These are phyloP conservation scores for Erythrophleum fordii DNA, from an alignment of 306 rosid genomes.

Conservation along the genomic window DNA sequence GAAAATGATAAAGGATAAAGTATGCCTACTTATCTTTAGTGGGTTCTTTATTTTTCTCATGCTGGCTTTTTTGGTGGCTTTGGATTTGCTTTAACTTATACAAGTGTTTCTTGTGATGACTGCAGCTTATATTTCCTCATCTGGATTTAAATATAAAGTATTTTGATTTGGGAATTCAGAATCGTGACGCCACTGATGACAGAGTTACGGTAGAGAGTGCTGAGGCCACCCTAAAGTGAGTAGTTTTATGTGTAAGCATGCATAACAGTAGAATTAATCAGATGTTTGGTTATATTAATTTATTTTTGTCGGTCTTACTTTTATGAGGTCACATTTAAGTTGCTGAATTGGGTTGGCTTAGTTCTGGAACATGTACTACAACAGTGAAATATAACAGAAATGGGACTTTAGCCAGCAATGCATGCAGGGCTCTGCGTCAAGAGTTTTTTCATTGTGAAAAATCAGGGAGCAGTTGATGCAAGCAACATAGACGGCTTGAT, in stretches of 20 bases:
- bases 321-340: not conserved
- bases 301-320: not conserved
- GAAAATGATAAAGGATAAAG: slow-evolving; percentile 86
- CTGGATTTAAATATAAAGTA: slow-evolving; percentile 90
- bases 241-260: slow-evolving; percentile 21
- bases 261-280: not conserved
- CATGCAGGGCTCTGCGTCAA: not conserved
- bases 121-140: slow-evolving; percentile 92
- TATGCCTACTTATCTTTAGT: slow-evolving; percentile 33
- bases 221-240: slow-evolving; percentile 89
- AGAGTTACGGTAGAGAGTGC: slow-evolving; percentile 91
- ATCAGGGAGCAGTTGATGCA: not conserved
- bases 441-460: not conserved
- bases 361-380: not conserved
- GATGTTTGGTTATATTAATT: not conserved
- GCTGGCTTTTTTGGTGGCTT: not conserved
- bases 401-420: not conserved
- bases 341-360: not conserved
- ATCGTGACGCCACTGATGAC: slow-evolving; percentile 90
- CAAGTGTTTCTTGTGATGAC: slow-evolving; percentile 12
- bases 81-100: slow-evolving; percentile 18
- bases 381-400: not conserved
- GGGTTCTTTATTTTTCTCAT: not conserved
- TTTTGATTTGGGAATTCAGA: slow-evolving; percentile 83
- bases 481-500: slow-evolving; percentile 13